Evolutionary conservation across 768 basidiomycete species (phyloP), one percentile per base, ranked within the genome.

Genomic region (Lactarius akahatsu): DNA sequence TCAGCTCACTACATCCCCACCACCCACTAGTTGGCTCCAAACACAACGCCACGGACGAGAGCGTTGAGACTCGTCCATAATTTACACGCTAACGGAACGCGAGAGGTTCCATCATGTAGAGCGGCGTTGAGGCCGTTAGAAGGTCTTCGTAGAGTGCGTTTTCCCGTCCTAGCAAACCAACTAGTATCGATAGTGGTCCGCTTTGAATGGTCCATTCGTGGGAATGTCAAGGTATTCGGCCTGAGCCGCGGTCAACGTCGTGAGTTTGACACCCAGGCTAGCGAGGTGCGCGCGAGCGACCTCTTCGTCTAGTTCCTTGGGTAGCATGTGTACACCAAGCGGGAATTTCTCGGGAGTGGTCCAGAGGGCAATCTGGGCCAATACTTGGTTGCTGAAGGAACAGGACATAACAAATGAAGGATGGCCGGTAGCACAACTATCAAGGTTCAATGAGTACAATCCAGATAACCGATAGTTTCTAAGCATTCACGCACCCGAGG

Each of bases 401-500:
- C 96, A 98, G 20, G 96, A 98, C 97, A 99, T 99, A 81, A 99
- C 97, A 80, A 96, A 98, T 54, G 96, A 98, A 41, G 97, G 96
- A 80, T 99, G 96, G 64, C 96, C 96, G 72, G 96, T 98, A 47
- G 94, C 96, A 78, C 96, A 98, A 62, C 89, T 91, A 59, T 56
- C 10, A 4, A 70, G 10, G 20, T 23, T 40, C 32, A 60, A n/a
- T 40, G 55, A 52, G 15, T 60, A 58, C 9, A 15, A 18, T 40
- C 4, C 10, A 26, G 40, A 43, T 2, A 34, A 5, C 10, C 15
- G 50, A 52, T 52, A 15, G 16, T 2, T 41, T 36, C 15, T 10
- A 13, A 30, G 18, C 10, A 43, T 7, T 32, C 57, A 77, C 85
- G 50, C 74, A 92, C 88, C 96, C 96, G 76, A 99, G 83, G 86